phyloP scores from a whole-genome alignment of 2,329 filamentous ascomycete species.

The Colletotrichum cuscutae region DNA sequence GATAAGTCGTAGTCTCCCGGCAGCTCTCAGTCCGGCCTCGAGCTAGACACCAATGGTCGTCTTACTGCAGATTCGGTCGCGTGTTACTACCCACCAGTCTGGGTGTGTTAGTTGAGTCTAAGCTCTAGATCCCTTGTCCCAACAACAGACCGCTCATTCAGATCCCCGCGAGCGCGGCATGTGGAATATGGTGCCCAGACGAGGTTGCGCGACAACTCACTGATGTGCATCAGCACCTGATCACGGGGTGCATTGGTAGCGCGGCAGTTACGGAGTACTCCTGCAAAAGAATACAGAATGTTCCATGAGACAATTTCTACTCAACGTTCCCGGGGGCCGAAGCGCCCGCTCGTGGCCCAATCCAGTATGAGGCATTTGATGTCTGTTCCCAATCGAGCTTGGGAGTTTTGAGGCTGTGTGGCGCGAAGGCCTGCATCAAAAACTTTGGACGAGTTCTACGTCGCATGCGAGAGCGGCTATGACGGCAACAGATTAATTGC shows the following conservation, averaged over 20 bases:
- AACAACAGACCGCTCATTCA: not conserved
- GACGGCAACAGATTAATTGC: not conserved
- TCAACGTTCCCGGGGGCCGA: not conserved
- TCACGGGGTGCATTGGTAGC: not conserved
- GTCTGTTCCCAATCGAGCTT: not conserved
- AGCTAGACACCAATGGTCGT: not conserved
- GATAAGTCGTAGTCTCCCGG: not conserved
- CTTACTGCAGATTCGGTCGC: not conserved
- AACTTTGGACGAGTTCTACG: slow-evolving; percentile 8
- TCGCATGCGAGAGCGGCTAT: slow-evolving; percentile 20
- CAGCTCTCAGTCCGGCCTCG: not conserved
- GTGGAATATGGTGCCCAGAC: not conserved
- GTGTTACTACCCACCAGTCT: not conserved
- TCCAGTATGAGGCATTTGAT: slow-evolving; percentile 19
- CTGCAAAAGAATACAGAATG: not conserved
- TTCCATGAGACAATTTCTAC: not conserved
- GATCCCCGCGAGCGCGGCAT: no score
- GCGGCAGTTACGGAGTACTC: not conserved
- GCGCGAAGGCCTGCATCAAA: not conserved
- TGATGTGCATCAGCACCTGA: not conserved
- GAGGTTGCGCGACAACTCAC: not conserved
- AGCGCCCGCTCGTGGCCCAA: not conserved
- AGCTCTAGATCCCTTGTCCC: not conserved
- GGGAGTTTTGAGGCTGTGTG: not conserved
- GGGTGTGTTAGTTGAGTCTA: not conserved